Base-by-base conservation (phyloP, 2,329 filamentous ascomycete species). In the Talaromyces sp. region DNA sequence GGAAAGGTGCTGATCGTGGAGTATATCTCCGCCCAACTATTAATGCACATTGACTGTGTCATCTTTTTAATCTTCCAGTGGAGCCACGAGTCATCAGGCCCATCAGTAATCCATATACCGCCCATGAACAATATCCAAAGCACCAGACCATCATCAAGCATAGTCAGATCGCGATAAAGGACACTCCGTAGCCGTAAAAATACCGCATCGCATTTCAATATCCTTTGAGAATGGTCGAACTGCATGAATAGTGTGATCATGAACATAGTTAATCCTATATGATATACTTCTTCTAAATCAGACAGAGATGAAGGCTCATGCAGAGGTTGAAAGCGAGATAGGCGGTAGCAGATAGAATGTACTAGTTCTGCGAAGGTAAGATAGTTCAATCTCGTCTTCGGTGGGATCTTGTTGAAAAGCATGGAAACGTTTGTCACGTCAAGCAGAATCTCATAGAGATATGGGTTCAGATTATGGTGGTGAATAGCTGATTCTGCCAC, bases 241-340 rank as follows among this genome's bases (percentile, higher is more conserved):
- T 62, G 58, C 45, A 65, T 61, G 13, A 65, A 60, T 31, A 65
- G 50, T 19, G 58, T 65, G 31, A 65, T 61, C 58, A 65, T 57
- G n/a, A 65, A 65, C 1, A 65, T 22, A n/a, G 57, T 65, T n/a
- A 65, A 48, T n/a, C 48, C 63, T 24, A 62, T 61, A 22, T 62
- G 58, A 37, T 65, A 57, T 2, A 50, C 63, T 3, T 60, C 50
- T 16, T 65, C 63, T n/a, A 54, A 19, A 19, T 43, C 39, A 3
- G 48, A 45, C 3, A 61, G 37, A 19, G 19, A 54, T n/a, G 37
- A 56, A 13, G 16, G 16, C n/a, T 57, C 43, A 11, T 65, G 58
- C 8, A 57, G 10, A 27, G 63, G 58, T 10, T 65, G 63, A 16
- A 61, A 60, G 37, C 22, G 47, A 33, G 39, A 58, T 31, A 65